Evolutionary conservation across 2,329 filamentous ascomycete genomes (phyloP), one percentile per base, ranked within the genome.

Genomic region (Coniochaeta hoffmannii): DNA sequence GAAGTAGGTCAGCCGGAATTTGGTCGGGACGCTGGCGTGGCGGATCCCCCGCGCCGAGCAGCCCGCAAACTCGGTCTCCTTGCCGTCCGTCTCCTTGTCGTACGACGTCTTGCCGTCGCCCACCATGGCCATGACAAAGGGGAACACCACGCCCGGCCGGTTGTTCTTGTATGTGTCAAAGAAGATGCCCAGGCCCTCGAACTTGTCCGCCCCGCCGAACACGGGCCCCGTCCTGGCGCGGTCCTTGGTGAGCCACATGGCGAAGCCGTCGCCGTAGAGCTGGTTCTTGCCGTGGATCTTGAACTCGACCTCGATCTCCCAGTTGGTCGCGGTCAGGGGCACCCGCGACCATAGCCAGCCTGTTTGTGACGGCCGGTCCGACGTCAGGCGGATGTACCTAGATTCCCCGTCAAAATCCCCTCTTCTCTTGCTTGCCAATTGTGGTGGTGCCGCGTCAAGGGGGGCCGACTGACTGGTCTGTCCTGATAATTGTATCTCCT

Each of bases 161-260:
- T 97, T 96, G 78, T 99, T 99, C 85, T 99, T 99, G 81, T 99
- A 99, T 46, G 94, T 99, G 70, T 99, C 94, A 75, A 99, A 83
- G 77, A 97, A 97, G 71, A 99, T 81, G 55, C 91, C 94, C 50
- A 99, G 81, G 4, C 94, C 94, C 71, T 99, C 93, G 64, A 97
- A 99, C 61, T 83, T 83, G 74, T 99, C 93, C 30, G 81, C 78
- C 62, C 86, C 87, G 53, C 94, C 94, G 71, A 99, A 99, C 35
- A 99, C 93, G 11, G 85, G 81, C 15, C 94, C 94, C 57, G 78
- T 74, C 64, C 86, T 81, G 31, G 83, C 92, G 61, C 94, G 89
- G 73, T 96, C 86, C 74, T 96, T 96, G 63, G 93, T 97, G 67
- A 99, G 81, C 94, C 94, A 99, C 82, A 99, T 88, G 61, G 94